These are phyloP conservation scores for Penicillium glabrum DNA, from an alignment of 2,329 filamentous ascomycete species.

Conservation along the genomic window DNA sequence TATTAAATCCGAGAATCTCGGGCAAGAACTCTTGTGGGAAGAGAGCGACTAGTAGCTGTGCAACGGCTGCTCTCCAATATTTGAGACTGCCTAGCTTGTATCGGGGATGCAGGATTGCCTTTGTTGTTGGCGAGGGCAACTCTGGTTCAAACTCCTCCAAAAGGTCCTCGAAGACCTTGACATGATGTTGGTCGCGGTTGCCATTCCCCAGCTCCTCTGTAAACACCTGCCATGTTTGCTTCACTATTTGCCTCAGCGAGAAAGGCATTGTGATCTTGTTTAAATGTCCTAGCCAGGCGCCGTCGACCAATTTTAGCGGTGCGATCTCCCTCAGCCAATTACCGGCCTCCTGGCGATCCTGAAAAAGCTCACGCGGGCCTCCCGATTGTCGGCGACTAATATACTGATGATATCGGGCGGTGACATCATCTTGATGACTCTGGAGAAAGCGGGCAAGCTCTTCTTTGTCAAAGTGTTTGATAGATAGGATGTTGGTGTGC, in stretches of 20 bases:
- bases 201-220: constrained; percentile 55
- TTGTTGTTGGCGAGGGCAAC: constrained; percentile 32
- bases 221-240: constrained; percentile 51
- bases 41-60: constrained; percentile 49
- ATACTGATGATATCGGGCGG: constrained; percentile 35
- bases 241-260: constrained; percentile 38
- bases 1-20: constrained; percentile 53
- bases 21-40: constrained; percentile 52
- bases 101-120: constrained; percentile 25
- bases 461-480: constrained; percentile 27
- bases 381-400: constrained; percentile 22
- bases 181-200: constrained; percentile 48
- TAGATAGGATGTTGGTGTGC: constrained; percentile 26
- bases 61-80: constrained; percentile 47
- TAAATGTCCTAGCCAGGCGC: constrained; percentile 50
- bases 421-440: constrained; percentile 31
- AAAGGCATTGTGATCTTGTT: constrained; percentile 48
- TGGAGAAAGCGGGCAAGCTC: constrained; percentile 32
- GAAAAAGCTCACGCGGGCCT: constrained; percentile 37
- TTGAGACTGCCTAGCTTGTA: constrained; percentile 2
- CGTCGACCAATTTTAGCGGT: constrained; percentile 51
- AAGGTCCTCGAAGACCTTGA: constrained; percentile 36
- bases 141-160: constrained; percentile 30
- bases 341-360: constrained; percentile 36
- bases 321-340: constrained; percentile 43